These are phyloP conservation scores for Magnaporthiopsis poae DNA, from an alignment of 2,329 filamentous ascomycete species.

Conservation along the genomic window DNA sequence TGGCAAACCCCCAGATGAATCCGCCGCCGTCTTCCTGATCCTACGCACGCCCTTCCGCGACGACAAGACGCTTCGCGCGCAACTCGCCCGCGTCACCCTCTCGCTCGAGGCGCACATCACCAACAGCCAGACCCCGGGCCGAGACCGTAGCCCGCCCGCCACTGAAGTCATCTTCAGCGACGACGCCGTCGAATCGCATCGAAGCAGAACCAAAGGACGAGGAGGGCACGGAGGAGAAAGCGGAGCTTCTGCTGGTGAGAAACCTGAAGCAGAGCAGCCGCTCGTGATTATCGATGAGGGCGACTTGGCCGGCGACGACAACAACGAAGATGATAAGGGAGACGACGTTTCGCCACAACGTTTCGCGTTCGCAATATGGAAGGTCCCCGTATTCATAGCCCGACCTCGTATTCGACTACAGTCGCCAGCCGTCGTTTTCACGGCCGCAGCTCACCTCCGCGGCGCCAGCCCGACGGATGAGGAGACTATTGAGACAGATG, in stretches of 20 bases:
- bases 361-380: constrained; percentile 50
- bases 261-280: constrained; percentile 11
- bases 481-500: constrained; percentile 33
- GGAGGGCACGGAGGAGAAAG: constrained; percentile 10
- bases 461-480: neutral
- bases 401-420: constrained; percentile 57
- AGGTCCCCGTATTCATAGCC: constrained; percentile 45
- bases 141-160: constrained; percentile 32
- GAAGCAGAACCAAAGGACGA: constrained; percentile 4
- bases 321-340: constrained; percentile 12
- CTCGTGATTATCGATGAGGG: constrained; percentile 18
- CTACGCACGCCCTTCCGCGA: constrained; percentile 54
- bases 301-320: constrained; percentile 15
- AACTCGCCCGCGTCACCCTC: constrained; percentile 53
- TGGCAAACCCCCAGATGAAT: constrained; percentile 53
- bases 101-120: constrained; percentile 57
- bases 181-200: constrained; percentile 31
- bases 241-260: neutral
- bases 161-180: constrained; percentile 52
- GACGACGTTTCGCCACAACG: constrained; percentile 18
- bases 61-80: constrained; percentile 45
- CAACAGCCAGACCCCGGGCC: constrained; percentile 43
- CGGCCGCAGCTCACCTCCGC: constrained; percentile 46
- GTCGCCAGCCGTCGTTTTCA: constrained; percentile 55
- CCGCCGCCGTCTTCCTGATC: constrained; percentile 57